Evolutionary conservation across 169 alveolate species (phyloP).

Genomic region (Pseudocohnilembus persalinus): DNA sequence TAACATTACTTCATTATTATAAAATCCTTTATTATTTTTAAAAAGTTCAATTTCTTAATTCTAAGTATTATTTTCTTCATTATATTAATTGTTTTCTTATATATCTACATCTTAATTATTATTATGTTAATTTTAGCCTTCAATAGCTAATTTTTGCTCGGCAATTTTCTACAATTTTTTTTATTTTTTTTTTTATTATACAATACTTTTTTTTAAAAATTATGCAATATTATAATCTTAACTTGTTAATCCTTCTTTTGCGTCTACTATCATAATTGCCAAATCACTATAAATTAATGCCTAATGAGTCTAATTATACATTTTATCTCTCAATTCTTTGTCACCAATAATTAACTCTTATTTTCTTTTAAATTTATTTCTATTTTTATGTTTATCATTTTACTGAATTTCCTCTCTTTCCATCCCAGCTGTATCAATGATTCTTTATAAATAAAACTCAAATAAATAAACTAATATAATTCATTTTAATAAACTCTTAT

Average conservation of each 20-base stretch:
- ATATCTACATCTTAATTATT: slow-evolving; percentile 11
- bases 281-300: slow-evolving; percentile 72
- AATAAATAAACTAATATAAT: no score
- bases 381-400: neutral
- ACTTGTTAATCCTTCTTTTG: slow-evolving; percentile 74
- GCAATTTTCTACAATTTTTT: no score
- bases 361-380: slow-evolving; percentile 2
- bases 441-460: no score
- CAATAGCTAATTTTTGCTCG: neutral
- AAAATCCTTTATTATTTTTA: neutral
- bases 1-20: neutral
- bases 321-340: slow-evolving; percentile 39
- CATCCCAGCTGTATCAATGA: slow-evolving; percentile 80
- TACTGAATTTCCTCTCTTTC: no score
- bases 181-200: no score
- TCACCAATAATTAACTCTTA: slow-evolving; percentile 12
- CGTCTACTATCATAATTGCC: slow-evolving; percentile 77
- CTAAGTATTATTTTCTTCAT: slow-evolving; percentile 10
- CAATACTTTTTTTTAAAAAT: slow-evolving; percentile 45
- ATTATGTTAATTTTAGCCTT: neutral
- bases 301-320: slow-evolving; percentile 64
- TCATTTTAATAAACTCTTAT: no score
- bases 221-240: slow-evolving; percentile 63
- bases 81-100: slow-evolving; percentile 3
- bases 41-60: neutral